Percentiles rank a stretch among this genome's conserved stretches.
Evolutionary conservation across 768 basidiomycete species (phyloP).

Genomic region (Suillus variegatus): DNA sequence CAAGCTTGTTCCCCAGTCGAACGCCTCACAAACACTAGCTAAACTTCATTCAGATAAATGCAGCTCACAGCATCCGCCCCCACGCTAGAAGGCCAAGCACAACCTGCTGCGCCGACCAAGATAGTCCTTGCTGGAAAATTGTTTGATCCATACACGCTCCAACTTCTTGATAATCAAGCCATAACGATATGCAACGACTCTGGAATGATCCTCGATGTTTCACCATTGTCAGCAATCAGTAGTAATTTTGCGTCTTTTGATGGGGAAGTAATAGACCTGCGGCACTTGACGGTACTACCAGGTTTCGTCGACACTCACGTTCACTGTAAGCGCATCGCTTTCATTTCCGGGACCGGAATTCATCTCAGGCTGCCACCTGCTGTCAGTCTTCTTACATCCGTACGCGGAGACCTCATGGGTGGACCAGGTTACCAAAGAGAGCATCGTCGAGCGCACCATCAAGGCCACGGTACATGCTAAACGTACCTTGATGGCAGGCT

Average conservation of each 20-base stretch:
- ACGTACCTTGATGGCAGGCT: conserved; percentile 60
- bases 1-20: background rate
- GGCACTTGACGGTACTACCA: conserved; percentile 50
- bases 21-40: background rate
- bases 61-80: background rate
- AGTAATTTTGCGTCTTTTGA: conserved; percentile 12
- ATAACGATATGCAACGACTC: conserved; percentile 47
- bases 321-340: conserved; percentile 41
- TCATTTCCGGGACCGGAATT: background rate
- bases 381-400: conserved; percentile 58
- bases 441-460: conserved; percentile 56
- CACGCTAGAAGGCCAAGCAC: background rate
- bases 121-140: conserved; percentile 46
- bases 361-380: background rate
- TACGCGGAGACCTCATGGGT: conserved; percentile 63
- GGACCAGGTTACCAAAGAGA: conserved; percentile 62
- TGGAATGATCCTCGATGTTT: conserved; percentile 52
- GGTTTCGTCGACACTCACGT: conserved; percentile 62
- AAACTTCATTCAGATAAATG: background rate
- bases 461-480: conserved; percentile 62
- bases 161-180: conserved; percentile 44
- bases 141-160: conserved; percentile 48
- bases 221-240: conserved; percentile 14
- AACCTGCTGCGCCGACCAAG: conserved; percentile 13
- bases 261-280: conserved; percentile 44